phyloP scores from a whole-genome alignment of 805 yeast genomes.

The Tetrapisispora iriomotensis region DNA sequence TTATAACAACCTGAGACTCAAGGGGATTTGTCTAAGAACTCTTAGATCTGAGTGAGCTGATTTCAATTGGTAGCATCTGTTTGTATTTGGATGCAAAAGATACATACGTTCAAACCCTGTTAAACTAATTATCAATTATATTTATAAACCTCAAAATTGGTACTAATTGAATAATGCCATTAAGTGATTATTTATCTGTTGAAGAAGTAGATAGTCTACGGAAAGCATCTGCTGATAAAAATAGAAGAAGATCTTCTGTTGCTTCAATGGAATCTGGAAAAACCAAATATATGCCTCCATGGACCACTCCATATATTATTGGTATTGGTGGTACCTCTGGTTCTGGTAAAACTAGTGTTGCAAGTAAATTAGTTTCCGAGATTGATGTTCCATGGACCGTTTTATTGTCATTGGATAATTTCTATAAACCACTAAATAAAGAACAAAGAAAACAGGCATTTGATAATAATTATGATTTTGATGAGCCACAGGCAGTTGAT shows the following conservation, averaged over 20 bases:
- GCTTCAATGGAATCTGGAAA: constrained; percentile 7
- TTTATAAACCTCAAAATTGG: too few relatives aligned
- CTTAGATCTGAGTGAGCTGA: too few relatives aligned
- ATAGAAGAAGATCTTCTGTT: constrained; percentile 9
- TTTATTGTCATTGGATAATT: constrained; percentile 79
- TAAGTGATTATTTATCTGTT: neutral
- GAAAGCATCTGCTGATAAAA: neutral
- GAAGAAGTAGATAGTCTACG: neutral
- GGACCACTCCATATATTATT: constrained; percentile 77
- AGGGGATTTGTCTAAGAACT: too few relatives aligned
- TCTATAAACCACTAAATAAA: constrained; percentile 62
- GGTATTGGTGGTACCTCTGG: constrained; percentile 86
- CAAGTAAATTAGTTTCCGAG: constrained; percentile 67
- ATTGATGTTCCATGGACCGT: constrained; percentile 92
- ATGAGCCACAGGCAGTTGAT: constrained; percentile 77
- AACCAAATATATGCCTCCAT: constrained; percentile 58
- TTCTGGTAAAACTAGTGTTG: constrained; percentile 90
- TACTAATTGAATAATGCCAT: neutral
- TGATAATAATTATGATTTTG: constrained; percentile 70
- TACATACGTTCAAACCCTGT: too few relatives aligned
- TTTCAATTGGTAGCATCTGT: too few relatives aligned
- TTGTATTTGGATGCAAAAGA: too few relatives aligned
- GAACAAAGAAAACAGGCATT: constrained; percentile 60
- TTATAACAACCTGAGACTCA: too few relatives aligned
- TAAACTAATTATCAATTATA: too few relatives aligned